Evolutionary conservation across 2,329 filamentous ascomycete species (phyloP).

Genomic region (Tolypocladium pustulatum): DNA sequence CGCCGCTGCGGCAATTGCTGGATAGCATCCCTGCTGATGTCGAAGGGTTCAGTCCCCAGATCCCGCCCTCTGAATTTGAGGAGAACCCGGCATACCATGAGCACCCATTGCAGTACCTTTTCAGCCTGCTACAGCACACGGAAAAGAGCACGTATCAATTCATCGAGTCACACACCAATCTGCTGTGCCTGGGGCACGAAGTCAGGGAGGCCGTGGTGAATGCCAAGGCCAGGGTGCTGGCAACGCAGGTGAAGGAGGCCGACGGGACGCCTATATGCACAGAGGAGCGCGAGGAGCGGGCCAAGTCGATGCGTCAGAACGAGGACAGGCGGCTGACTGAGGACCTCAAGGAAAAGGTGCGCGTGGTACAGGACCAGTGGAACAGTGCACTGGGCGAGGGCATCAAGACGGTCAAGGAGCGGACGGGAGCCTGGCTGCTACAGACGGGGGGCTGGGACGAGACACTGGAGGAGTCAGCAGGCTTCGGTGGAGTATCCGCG

Average conservation of each 20-base stretch:
- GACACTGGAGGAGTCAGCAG: slow-evolving; percentile 47
- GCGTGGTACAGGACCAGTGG: slow-evolving; percentile 87
- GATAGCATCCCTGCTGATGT: slow-evolving; percentile 63
- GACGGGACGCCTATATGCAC: slow-evolving; percentile 19
- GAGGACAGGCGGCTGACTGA: slow-evolving; percentile 66
- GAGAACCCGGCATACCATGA: slow-evolving; percentile 77
- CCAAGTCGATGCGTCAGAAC: slow-evolving; percentile 47
- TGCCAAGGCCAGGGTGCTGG: slow-evolving; percentile 56
- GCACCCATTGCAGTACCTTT: slow-evolving; percentile 85
- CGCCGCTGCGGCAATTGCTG: slow-evolving; percentile 64
- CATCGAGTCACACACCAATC: slow-evolving; percentile 87
- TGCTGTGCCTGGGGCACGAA: slow-evolving; percentile 83
- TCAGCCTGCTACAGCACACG: slow-evolving; percentile 72
- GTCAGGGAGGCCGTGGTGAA: slow-evolving; percentile 70
- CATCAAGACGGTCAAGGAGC: slow-evolving; percentile 61
- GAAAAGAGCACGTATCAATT: slow-evolving; percentile 94
- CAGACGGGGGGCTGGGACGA: slow-evolving; percentile 85
- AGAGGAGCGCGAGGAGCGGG: slow-evolving; percentile 26
- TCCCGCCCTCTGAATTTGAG: slow-evolving; percentile 67
- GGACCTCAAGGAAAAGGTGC: slow-evolving; percentile 88
- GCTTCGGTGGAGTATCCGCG: slow-evolving; percentile 32
- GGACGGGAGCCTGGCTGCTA: slow-evolving; percentile 63
- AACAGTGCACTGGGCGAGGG: slow-evolving; percentile 71
- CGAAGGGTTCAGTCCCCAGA: slow-evolving; percentile 57
- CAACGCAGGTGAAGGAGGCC: slow-evolving; percentile 46